Percentiles rank a stretch among this genome's conserved stretches.
Conservation (phyloP, 2,329 filamentous ascomycete genomes). For the Aureobasidium melanogenum region DNA sequence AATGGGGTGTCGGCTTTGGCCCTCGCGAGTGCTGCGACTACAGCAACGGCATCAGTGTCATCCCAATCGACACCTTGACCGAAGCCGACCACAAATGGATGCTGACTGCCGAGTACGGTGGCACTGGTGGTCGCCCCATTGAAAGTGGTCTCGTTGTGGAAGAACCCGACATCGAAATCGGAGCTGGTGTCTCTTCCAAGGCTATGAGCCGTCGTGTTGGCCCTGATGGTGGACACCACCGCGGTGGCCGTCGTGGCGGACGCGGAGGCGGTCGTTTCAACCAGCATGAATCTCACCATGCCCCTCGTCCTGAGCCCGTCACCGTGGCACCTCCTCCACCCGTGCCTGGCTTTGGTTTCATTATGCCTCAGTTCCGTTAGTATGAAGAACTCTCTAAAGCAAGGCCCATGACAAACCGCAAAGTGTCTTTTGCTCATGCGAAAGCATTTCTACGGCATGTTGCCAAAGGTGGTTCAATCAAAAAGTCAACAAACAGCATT, state of each 20-base stretch:
- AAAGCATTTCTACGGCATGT: not conserved
- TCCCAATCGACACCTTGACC: constrained; percentile 85
- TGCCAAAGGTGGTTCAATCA: not conserved
- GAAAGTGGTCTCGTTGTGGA: constrained; percentile 82
- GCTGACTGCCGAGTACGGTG: constrained; percentile 84
- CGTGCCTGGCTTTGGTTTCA: constrained; percentile 32
- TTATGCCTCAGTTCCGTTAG: constrained; percentile 15
- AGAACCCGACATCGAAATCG: constrained; percentile 97
- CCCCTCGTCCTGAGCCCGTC: constrained; percentile 26
- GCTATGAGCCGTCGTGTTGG: constrained; percentile 30
- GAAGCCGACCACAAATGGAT: constrained; percentile 98
- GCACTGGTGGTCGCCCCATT: constrained; percentile 75
- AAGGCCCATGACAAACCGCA: not conserved
- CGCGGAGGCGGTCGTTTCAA: constrained; percentile 19
- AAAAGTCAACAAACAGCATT: not conserved
- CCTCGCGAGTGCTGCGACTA: constrained; percentile 97
- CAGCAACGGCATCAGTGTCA: constrained; percentile 79
- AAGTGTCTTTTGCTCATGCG: not conserved
- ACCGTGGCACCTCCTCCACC: constrained; percentile 31
- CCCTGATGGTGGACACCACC: constrained; percentile 23
- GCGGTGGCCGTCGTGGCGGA: constrained; percentile 24
- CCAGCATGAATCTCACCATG: constrained; percentile 11
- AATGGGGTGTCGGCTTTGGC: constrained; percentile 96
- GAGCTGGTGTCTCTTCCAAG: constrained; percentile 93
- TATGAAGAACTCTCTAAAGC: not conserved